Conservation (phyloP, 140 eudicot species). For the Anethum foeniculum region DNA sequence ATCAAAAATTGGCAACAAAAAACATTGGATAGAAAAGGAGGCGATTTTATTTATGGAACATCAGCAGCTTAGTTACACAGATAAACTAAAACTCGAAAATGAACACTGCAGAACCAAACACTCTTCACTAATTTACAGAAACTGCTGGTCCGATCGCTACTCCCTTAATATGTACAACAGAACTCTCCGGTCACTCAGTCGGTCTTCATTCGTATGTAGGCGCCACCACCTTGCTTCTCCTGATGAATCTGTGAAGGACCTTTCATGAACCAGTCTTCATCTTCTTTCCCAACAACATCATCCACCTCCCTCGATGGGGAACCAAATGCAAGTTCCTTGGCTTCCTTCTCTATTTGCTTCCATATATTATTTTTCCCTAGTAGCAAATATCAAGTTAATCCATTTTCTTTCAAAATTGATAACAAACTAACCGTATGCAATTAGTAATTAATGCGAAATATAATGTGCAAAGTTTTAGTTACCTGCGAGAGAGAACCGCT, state of each 20-base stretch:
- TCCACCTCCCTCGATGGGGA: neutral
- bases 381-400: neutral
- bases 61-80: neutral
- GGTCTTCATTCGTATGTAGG: neutral
- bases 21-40: neutral
- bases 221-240: neutral
- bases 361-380: slow-evolving; percentile 2
- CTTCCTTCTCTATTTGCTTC: slow-evolving; percentile 1
- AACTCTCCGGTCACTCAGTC: neutral
- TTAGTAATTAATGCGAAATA: neutral
- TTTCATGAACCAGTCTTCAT: slow-evolving; percentile 1
- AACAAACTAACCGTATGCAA: neutral
- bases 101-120: neutral
- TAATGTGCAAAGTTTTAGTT: neutral
- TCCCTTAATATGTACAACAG: neutral
- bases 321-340: neutral
- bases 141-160: neutral
- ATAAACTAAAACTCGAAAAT: neutral
- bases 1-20: neutral
- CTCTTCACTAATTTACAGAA: neutral
- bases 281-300: neutral
- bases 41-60: neutral
- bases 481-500: slow-evolving; percentile 5
- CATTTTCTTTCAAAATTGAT: neutral
- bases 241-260: neutral